Evolutionary conservation across 139 green algal species (phyloP), one percentile per base, ranked within the genome.

Genomic region (Tetradesmus obliquus): DNA sequence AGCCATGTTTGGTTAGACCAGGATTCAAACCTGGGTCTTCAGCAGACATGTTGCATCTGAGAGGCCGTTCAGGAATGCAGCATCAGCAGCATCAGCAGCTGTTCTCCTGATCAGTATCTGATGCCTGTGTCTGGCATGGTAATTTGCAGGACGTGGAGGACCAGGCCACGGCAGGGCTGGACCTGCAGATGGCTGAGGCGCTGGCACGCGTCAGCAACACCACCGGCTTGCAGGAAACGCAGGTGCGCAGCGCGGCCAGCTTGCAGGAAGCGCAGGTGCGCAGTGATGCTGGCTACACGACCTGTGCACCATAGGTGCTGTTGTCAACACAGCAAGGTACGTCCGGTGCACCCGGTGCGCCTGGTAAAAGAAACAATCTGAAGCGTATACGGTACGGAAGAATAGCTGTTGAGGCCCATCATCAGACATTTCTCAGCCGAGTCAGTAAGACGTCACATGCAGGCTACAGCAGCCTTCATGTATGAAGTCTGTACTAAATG

Each of bases 111-210:
- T 71, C 2, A 3, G 60, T 79, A 13, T 53, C 9, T 8, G 7
- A 24, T 8, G 79, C 8, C 10, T 88, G 55, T 4, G 32, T 8
- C 1, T 45, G 32, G 32, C 32, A 45, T 45, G 32, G 32, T 45
- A 45, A 45, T 45, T 45, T 88, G 57, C 58, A 79, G 84, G 58
- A 88, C 80, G 54, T 87, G 6, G 82, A 87, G 82, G 17, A 71
- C 8, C 82, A 87, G 55, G 54, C 60, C 54, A 87, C 82, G 7
- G 82, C 82, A 20, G 82, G 82, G 15, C 15, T 87, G 6, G 82
- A 87, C 7, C 53, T 87, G 5, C 8, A 10, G 4, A 79, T 79
- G 57, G 57, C 57, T n/a, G 57, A 22, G 1, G 32, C n/a, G 13
- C 24, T 88, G 84, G 22, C 69, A 20, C 9, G 60, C 10, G n/a